Base-by-base conservation (phyloP, 768 basidiomycete genomes). In the Pholiota conissans region DNA sequence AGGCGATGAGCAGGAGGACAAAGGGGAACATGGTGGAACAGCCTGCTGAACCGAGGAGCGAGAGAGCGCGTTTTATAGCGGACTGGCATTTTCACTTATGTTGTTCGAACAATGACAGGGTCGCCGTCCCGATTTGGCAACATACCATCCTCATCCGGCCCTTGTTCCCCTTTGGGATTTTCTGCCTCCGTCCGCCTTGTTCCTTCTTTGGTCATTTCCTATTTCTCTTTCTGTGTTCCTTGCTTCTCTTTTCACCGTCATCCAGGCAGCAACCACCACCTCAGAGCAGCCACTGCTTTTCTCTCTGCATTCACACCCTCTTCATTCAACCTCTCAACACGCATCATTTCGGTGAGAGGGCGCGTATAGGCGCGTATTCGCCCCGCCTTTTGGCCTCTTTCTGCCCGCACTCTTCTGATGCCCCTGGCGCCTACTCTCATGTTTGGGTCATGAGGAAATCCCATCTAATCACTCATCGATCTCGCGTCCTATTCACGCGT, bases 1-100 rank as follows among this genome's bases (percentile, higher is more conserved):
- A 56, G 54, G 68, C 64, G 61, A 68, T 45, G 55, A 58, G 57
- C 55, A 64, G 50, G 27, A 66, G 49, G 49, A 58, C 48, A 56
- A 68, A 53, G 54, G 64, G 61, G 61, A 67, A 50, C 59, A 69
- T 60, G 52, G 53, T 45, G 48, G 42, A 49, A 46, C 42, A 55
- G 27, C 56, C 55, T 39, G 47, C 26, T 14, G 37, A 55, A 53
- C 56, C 57, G 47, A 56, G 26, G 53, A 26, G 42, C 40, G 37
- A 32, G 28, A 46, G 40, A 39, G 22, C 51, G 39, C 22, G 49
- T 42, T 64, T 64, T 64, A 64, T 64, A 64, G n/a, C n/a, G n/a
- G n/a, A n/a, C n/a, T 58, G 22, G 42, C 48, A 24, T n/a, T 35
- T 48, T 32, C 30, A 13, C 13, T 32, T 13, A 32, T 6, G 30